A percentile compares a stretch with the other conserved stretches of the same genome.
These are phyloP conservation scores for Lojkania enalia DNA, from an alignment of 2,329 filamentous ascomycete genomes.

Conservation along the genomic window DNA sequence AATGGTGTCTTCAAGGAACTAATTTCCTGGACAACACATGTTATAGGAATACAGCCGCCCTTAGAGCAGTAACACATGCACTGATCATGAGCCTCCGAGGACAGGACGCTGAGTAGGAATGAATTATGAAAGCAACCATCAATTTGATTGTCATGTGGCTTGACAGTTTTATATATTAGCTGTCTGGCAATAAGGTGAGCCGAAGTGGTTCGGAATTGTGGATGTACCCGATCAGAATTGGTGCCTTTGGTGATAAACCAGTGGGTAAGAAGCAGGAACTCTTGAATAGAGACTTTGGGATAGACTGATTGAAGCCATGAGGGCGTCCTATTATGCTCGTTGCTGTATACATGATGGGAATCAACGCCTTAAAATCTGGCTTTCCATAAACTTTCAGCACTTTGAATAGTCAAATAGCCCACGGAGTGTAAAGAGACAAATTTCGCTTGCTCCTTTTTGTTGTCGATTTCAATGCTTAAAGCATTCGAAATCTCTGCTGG, in stretches of 20 bases:
- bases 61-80: background rate
- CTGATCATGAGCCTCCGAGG: background rate
- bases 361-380: no score
- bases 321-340: no score
- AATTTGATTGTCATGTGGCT: background rate
- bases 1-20: no score
- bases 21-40: background rate
- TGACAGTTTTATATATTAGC: background rate
- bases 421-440: no score
- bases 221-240: background rate
- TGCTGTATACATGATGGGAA: no score
- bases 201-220: background rate
- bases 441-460: no score
- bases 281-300: no score
- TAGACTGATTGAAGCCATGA: no score
- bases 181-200: background rate
- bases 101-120: background rate
- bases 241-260: background rate
- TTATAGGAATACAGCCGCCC: background rate
- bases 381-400: no score
- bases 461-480: no score
- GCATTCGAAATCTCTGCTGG: no score
- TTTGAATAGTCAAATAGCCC: no score
- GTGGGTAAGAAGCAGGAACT: background rate
- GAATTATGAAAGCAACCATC: background rate